A percentile compares a stretch with the other conserved stretches of the same genome.
phyloP scores from a whole-genome alignment of 441 rosid genomes.

The Populus tomentosa region DNA sequence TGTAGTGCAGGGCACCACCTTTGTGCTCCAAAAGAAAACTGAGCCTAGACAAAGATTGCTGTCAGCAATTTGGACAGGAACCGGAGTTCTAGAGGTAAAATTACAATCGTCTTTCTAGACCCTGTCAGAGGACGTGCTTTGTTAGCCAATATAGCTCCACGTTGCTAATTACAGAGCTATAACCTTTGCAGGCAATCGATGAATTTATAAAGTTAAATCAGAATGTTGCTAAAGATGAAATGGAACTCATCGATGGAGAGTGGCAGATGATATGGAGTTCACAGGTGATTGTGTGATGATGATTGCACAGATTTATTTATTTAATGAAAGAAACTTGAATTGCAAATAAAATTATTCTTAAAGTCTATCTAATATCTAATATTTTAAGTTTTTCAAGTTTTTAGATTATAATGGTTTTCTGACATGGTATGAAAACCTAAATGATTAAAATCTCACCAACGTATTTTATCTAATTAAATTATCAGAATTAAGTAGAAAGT shows the following conservation, averaged over 20 bases:
- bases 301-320: too few species aligned
- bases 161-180: conserved; percentile 1
- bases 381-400: too few species aligned
- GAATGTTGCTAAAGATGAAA: conserved; percentile 31
- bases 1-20: conserved; percentile 96
- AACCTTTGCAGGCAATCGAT: conserved; percentile 57
- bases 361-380: too few species aligned
- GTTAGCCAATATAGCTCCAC: background rate
- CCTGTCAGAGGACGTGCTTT: background rate
- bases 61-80: conserved; percentile 59
- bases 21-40: conserved; percentile 83
- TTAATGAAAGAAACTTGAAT: too few species aligned
- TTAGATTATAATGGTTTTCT: too few species aligned
- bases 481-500: too few species aligned
- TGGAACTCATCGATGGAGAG: conserved; percentile 66
- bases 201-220: conserved; percentile 45
- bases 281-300: conserved; percentile 43
- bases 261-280: conserved; percentile 99
- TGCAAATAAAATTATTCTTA: too few species aligned
- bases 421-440: too few species aligned
- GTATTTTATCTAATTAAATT: too few species aligned
- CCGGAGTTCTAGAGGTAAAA: conserved; percentile 51
- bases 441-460: too few species aligned
- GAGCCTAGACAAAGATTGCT: conserved; percentile 77
- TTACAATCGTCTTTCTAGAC: background rate